Evolutionary conservation across 2,329 filamentous ascomycete species (phyloP).

Genomic region (Onygenales sp.): DNA sequence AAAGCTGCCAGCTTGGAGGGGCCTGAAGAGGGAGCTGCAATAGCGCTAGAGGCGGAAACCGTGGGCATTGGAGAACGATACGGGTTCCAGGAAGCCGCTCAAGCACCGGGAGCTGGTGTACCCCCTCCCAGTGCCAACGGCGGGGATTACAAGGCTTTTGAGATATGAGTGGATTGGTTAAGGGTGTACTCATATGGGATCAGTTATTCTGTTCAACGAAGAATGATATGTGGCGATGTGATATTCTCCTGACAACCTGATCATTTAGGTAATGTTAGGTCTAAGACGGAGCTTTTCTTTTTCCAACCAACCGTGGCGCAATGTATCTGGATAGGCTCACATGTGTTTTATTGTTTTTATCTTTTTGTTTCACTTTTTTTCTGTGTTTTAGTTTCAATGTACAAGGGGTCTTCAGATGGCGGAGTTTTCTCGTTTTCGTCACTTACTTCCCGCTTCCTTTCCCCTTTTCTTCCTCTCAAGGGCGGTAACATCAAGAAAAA

Average conservation of each 20-base stretch:
- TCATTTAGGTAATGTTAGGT: too few species aligned
- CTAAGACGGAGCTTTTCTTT: not conserved
- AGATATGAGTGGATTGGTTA: constrained; percentile 23
- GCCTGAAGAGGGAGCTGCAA: constrained; percentile 30
- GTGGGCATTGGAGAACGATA: constrained; percentile 27
- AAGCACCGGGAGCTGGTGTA: constrained; percentile 20
- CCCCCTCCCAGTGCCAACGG: constrained; percentile 34
- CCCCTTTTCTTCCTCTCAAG: not conserved
- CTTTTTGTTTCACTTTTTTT: not conserved
- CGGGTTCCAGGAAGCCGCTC: constrained; percentile 29
- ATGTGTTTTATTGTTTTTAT: too few species aligned
- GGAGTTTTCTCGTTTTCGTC: constrained; percentile 5
- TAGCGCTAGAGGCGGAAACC: constrained; percentile 25
- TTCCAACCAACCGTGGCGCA: constrained; percentile 1
- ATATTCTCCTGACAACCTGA: not conserved
- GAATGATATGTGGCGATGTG: not conserved
- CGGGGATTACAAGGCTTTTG: constrained; percentile 33
- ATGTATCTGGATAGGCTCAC: not conserved
- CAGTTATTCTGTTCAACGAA: not conserved
- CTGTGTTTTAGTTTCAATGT: constrained; percentile 4
- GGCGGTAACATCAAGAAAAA: too few species aligned
- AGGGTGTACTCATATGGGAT: not conserved
- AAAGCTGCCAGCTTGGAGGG: constrained; percentile 34
- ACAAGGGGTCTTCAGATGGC: constrained; percentile 5
- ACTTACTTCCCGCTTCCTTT: not conserved